Conservation (phyloP, 768 basidiomycete species). For the Tricholomella constricta region DNA sequence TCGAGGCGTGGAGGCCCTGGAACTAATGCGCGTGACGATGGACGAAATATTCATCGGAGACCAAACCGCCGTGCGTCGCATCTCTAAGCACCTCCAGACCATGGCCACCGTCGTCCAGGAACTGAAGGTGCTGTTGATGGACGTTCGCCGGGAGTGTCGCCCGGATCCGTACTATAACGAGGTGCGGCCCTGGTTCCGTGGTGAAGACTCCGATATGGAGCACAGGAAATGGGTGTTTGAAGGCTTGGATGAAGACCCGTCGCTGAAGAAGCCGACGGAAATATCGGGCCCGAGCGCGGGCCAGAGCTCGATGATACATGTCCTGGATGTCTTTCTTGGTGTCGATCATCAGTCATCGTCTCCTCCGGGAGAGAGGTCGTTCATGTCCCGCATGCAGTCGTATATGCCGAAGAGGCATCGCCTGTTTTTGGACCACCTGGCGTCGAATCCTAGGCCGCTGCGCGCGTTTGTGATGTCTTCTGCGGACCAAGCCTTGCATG, state of each 20-base stretch:
- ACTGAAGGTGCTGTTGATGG: slow-evolving; percentile 59
- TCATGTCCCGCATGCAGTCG: slow-evolving; percentile 71
- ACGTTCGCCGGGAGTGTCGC: slow-evolving; percentile 69
- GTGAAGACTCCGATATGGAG: slow-evolving; percentile 54
- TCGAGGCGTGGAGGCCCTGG: slow-evolving; percentile 80
- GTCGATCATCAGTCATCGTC: slow-evolving; percentile 49
- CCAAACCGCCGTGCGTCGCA: slow-evolving; percentile 61
- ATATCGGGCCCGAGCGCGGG: slow-evolving; percentile 82
- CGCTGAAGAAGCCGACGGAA: slow-evolving; percentile 46
- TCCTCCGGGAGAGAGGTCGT: slow-evolving; percentile 34
- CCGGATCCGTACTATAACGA: slow-evolving; percentile 72
- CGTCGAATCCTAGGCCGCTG: slow-evolving; percentile 58
- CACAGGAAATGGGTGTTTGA: slow-evolving; percentile 58
- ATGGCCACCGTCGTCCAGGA: slow-evolving; percentile 68
- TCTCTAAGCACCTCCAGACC: slow-evolving; percentile 61
- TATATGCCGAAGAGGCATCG: slow-evolving; percentile 88
- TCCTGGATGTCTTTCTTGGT: slow-evolving; percentile 72
- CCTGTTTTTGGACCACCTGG: slow-evolving; percentile 71
- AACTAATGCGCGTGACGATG: slow-evolving; percentile 81
- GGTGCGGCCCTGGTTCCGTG: slow-evolving; percentile 82
- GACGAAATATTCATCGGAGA: slow-evolving; percentile 87
- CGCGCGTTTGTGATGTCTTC: slow-evolving; percentile 49
- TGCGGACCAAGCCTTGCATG: slow-evolving; percentile 33
- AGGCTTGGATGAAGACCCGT: slow-evolving; percentile 52
- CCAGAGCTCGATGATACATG: slow-evolving; percentile 77